Conservation (phyloP, 305 asterid genomes). For the Solanum hybrid region DNA sequence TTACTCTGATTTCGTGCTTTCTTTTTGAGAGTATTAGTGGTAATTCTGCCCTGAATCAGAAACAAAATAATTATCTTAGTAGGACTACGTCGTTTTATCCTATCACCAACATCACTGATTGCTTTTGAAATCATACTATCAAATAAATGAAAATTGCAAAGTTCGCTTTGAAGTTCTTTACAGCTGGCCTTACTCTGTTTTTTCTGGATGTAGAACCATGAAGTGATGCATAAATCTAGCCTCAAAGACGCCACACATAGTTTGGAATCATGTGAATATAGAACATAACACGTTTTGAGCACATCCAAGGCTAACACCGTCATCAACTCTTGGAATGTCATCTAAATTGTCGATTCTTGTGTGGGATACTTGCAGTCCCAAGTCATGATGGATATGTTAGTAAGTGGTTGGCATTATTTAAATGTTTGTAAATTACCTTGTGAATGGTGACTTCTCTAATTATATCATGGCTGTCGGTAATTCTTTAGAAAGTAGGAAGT, state of each 20-base stretch:
- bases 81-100: not conserved
- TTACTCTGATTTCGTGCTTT: not conserved
- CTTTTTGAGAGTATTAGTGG: not conserved
- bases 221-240: conserved; percentile 9
- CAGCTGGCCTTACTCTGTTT: conserved; percentile 11
- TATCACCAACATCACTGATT: not conserved
- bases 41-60: not conserved
- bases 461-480: not conserved
- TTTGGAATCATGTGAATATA: conserved; percentile 27
- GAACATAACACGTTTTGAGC: conserved; percentile 14
- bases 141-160: not conserved
- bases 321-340: conserved; percentile 21
- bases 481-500: not conserved
- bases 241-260: conserved; percentile 1
- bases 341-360: conserved; percentile 15
- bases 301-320: conserved; percentile 16
- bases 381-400: conserved; percentile 18
- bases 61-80: not conserved
- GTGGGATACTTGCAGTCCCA: conserved; percentile 11
- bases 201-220: conserved; percentile 7
- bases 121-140: not conserved
- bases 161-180: conserved; percentile 7
- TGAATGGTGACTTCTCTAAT: not conserved
- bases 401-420: conserved; percentile 15
- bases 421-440: not conserved